Evolutionary conservation across 192 early-diverging fungal species (phyloP), one percentile per base, ranked within the genome.

Genomic region (Ambispora gerdemannii): DNA sequence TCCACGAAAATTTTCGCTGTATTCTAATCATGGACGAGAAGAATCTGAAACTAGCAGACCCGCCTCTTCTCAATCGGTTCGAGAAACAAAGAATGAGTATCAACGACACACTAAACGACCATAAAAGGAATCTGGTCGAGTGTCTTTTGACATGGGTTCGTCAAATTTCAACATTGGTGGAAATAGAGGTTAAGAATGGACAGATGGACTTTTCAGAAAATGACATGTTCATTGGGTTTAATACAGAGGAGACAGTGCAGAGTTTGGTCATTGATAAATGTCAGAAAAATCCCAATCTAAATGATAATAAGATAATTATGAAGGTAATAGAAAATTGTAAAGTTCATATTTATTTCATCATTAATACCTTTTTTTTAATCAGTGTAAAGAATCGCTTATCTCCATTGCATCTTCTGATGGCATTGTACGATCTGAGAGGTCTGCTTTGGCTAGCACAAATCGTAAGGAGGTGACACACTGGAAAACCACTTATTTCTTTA

Each of bases 141-240:
- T 3, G 25, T 47, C 22, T 73, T 4, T 1, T 15, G 24, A n/a
- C 27, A 2, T 73, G 72, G 72, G 50, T 28, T 8, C 68, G 8
- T 3, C 24, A 52, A 73, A 73, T 73, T 4, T 66, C 62, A 47
- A 56, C 72, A 7, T 27, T 25, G 3, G 22, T 63, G n/a, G 7
- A 32, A 35, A 6, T 30, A 17, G 30, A 38, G 11, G 4, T 8
- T 3, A 24, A 20, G 3, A 24, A 4, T 58, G 4, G n/a, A 4
- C 4, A 4, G 19, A 58, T 15, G 11, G 8, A 15, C 0, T 73
- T 73, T 55, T 36, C 33, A 1, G 4, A 56, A 19, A 56, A 50
- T 15, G 72, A 73, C 51, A 11, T 73, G 11, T 73, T 73, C 15
- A 53, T 73, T 68, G 72, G 72, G 3, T 73, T 58, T 36, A n/a